Conservation (phyloP, 2,329 filamentous ascomycete species). For the Verticillium longisporum region DNA sequence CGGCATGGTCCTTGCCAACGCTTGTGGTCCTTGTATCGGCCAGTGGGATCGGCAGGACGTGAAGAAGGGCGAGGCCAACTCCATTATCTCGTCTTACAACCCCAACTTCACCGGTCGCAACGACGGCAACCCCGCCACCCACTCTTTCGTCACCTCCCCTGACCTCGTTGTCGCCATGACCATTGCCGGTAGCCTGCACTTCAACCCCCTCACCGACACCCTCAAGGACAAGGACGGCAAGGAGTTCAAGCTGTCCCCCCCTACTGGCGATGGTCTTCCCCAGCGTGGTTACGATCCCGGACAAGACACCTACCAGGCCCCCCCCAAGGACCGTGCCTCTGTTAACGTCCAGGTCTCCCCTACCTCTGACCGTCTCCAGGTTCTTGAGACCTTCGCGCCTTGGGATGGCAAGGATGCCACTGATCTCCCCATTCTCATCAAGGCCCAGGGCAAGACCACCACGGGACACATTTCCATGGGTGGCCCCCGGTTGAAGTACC, state of each 20-base stretch:
- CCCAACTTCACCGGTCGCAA: slow-evolving; percentile 99
- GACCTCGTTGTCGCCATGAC: slow-evolving; percentile 84
- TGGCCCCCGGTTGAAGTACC: slow-evolving; percentile 96
- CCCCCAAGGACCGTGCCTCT: slow-evolving; percentile 67
- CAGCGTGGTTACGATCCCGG: slow-evolving; percentile 80
- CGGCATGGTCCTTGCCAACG: slow-evolving; percentile 89
- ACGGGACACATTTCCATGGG: slow-evolving; percentile 98
- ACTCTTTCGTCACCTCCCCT: slow-evolving; percentile 87
- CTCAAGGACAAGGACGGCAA: slow-evolving; percentile 95
- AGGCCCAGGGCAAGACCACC: slow-evolving; percentile 92
- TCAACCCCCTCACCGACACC: slow-evolving; percentile 90
- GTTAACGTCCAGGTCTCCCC: slow-evolving; percentile 81
- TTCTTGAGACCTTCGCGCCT: slow-evolving; percentile 75
- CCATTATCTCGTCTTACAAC: slow-evolving; percentile 98
- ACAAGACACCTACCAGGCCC: slow-evolving; percentile 91
- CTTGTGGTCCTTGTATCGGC: slow-evolving; percentile 86
- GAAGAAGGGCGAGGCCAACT: slow-evolving; percentile 92
- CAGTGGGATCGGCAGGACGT: slow-evolving; percentile 95
- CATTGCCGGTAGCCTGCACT: slow-evolving; percentile 77
- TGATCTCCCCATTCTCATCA: slow-evolving; percentile 89
- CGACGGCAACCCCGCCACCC: slow-evolving; percentile 89
- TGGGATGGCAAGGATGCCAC: slow-evolving; percentile 91
- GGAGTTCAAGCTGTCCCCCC: slow-evolving; percentile 80
- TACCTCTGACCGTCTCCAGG: slow-evolving; percentile 86
- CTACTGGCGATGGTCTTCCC: slow-evolving; percentile 77